Conservation (phyloP, 2,329 filamentous ascomycete species). For the Xylariaceae sp. region DNA sequence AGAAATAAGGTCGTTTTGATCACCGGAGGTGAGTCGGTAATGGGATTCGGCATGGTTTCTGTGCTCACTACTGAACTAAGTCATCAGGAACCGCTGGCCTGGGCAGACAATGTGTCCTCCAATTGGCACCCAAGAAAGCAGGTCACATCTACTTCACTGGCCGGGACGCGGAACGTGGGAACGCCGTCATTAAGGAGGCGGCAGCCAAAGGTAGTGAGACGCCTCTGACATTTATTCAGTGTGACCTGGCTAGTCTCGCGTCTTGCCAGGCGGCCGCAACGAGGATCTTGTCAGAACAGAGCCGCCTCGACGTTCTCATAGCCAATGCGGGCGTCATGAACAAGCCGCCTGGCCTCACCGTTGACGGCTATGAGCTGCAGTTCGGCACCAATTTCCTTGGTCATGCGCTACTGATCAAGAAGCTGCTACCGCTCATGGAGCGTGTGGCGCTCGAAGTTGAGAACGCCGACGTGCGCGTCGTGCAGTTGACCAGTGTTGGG, state of each 20-base stretch:
- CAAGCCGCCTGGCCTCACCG: conserved; percentile 29
- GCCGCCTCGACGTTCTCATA: conserved; percentile 38
- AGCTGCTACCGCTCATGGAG: conserved; percentile 10
- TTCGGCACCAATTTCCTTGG: conserved; percentile 45
- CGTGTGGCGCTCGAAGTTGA: conserved; percentile 3
- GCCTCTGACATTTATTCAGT: conserved; percentile 29
- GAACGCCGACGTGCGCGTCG: conserved; percentile 11
- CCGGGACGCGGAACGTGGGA: conserved; percentile 4
- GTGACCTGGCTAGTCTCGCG: conserved; percentile 37
- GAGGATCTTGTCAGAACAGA: conserved; percentile 26
- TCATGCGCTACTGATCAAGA: conserved; percentile 38
- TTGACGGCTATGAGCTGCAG: conserved; percentile 42
- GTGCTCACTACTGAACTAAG: not conserved
- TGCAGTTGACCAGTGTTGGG: conserved; percentile 11
- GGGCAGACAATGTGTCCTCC: conserved; percentile 7
- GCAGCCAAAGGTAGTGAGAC: conserved; percentile 4
- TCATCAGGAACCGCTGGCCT: conserved; percentile 6
- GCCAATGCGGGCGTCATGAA: conserved; percentile 35
- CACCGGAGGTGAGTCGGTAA: conserved; percentile 12
- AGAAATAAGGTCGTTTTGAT: conserved; percentile 13
- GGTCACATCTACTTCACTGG: conserved; percentile 14
- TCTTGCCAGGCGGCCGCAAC: conserved; percentile 33
- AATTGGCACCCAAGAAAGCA: conserved; percentile 8
- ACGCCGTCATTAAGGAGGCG: conserved; percentile 1
- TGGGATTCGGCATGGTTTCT: too few species aligned